phyloP scores from a whole-genome alignment of 129 eudicot genomes.

The Lactuca sativa region DNA sequence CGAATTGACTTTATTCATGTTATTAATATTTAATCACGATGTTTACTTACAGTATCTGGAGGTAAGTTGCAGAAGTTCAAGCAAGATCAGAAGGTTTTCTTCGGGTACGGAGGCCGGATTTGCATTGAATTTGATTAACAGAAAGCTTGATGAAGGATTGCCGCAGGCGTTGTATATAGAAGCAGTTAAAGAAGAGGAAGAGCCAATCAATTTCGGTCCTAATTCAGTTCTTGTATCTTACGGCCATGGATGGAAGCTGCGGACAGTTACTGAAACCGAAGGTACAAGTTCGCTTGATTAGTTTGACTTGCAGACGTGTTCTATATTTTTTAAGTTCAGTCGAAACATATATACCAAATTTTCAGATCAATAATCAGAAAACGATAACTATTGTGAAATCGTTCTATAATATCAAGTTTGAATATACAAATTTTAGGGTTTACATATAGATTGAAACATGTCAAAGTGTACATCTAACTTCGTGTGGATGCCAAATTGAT shows the following conservation, averaged over 20 bases:
- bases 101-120: slow-evolving; percentile 73
- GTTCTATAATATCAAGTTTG: slow-evolving; percentile 1
- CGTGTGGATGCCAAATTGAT: neutral
- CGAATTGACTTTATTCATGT: too few species aligned
- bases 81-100: slow-evolving; percentile 69
- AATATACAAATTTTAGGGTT: neutral
- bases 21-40: neutral
- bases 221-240: slow-evolving; percentile 53
- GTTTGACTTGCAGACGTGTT: neutral
- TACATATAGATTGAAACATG: neutral
- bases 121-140: slow-evolving; percentile 66
- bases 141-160: slow-evolving; percentile 38
- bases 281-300: slow-evolving; percentile 28
- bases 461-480: neutral
- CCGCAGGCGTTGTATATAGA: slow-evolving; percentile 63
- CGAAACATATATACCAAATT: neutral
- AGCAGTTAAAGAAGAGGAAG: slow-evolving; percentile 78
- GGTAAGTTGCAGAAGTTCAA: slow-evolving; percentile 67
- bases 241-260: slow-evolving; percentile 77
- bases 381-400: neutral
- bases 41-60: slow-evolving; percentile 45
- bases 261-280: slow-evolving; percentile 53
- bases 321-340: neutral
- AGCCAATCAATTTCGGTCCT: slow-evolving; percentile 77
- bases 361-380: neutral